Conservation (phyloP, 1,284 basidiomycete species). For the Pisolithus thermaeus region DNA sequence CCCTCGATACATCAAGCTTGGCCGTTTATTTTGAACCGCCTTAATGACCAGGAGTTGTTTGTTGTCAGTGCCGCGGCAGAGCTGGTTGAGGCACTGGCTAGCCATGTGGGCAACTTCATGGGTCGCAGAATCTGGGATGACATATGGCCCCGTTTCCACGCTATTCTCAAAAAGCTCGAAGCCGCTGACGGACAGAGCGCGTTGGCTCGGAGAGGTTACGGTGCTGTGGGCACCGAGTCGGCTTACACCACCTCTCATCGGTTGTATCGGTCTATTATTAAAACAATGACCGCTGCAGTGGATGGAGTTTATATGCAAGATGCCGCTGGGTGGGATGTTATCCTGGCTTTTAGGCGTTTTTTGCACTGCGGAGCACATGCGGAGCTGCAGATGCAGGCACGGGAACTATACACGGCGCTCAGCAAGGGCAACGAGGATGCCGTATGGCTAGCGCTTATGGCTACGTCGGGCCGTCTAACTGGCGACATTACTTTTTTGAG, state of each 20-base stretch:
- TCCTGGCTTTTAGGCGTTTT: conserved; percentile 71
- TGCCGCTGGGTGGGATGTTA: conserved; percentile 70
- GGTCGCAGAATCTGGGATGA: conserved; percentile 79
- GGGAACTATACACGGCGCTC: conserved; percentile 59
- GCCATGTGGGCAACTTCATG: conserved; percentile 78
- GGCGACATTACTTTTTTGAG: conserved; percentile 46
- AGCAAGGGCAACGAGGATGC: conserved; percentile 65
- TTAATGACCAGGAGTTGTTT: conserved; percentile 67
- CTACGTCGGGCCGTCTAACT: conserved; percentile 43
- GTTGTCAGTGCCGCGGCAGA: conserved; percentile 71
- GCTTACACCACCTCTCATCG: conserved; percentile 75
- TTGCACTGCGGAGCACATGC: conserved; percentile 59
- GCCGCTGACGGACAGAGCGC: conserved; percentile 58
- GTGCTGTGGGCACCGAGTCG: conserved; percentile 56
- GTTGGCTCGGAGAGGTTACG: conserved; percentile 47
- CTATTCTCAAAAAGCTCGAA: conserved; percentile 55
- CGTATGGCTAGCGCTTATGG: conserved; percentile 72
- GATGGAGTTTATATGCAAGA: conserved; percentile 66
- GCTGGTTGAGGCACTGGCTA: conserved; percentile 64
- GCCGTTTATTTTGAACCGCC: conserved; percentile 83
- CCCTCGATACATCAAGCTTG: conserved; percentile 82
- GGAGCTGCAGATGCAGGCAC: conserved; percentile 66
- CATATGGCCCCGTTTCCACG: conserved; percentile 78
- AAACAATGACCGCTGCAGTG: conserved; percentile 63
- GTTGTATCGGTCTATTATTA: conserved; percentile 66